Base-by-base conservation (phyloP, 176 grass and related monocot species). In the Eragrostis nindensis region DNA sequence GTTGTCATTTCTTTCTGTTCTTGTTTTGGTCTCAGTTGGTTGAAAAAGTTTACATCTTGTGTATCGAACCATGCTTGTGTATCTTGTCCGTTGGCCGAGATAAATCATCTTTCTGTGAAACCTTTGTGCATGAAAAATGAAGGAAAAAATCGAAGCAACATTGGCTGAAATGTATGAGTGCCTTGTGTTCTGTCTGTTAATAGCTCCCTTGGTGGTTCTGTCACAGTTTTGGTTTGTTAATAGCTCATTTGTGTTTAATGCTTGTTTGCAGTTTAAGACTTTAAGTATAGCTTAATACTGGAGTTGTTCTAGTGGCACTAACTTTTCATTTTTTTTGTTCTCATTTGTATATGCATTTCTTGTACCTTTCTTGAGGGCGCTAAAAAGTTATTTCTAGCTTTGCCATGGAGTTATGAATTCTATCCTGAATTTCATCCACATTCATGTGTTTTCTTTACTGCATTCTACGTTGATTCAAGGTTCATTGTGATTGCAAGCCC, bases 21-120 rank as follows among this genome's bases (percentile, higher is more conserved):
- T 74, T 79, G 67, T 83, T 82, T 80, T 88, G 85, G 71, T 90
- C 80, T 85, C 80, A 72, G 85, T 86, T 90, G 91, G 81, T 87
- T 83, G 74, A 80, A 88, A 88, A 90, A 72, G 66, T 81, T 89
- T 86, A 90, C 88, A 44, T 70, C 11, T 73, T 82, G 67, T 86
- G 83, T 90, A 86, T 68, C 48, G 83, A 90, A 90, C 88, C 21
- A 30, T 74, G 79, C 74, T 83, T 86, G 79, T 90, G 79, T 90
- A 86, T 68, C 79, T 82, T 82, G 49, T 83, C 74, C 86, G 73
- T 90, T 90, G 88, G 83, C 83, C 32, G 30, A 86, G 88, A 86
- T 86, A 86, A 86, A 83, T 79, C 74, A 49, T 82, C 67, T 66
- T 86, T 86, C 79, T 86, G 60, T 78, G 68, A 68, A 81, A 62